Evolutionary conservation across 176 grass and related monocot genomes (phyloP), one percentile per base, ranked within the genome.

Genomic region (Secale cereale): DNA sequence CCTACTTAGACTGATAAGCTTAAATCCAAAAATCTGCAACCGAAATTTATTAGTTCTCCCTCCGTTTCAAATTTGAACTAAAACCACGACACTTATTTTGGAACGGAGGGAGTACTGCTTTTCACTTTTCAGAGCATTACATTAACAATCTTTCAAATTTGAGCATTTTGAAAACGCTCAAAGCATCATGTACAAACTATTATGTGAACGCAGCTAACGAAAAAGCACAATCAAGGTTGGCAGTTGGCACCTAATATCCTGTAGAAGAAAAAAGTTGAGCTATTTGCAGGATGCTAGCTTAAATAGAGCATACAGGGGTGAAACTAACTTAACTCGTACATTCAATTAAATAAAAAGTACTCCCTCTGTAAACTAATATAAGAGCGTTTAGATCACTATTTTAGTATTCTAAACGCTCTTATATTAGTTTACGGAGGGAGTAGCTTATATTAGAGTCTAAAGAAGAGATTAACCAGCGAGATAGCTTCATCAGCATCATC

Each of bases 401-500:
- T n/a, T n/a, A n/a, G n/a, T n/a, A n/a, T n/a, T n/a, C n/a, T n/a
- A n/a, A n/a, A n/a, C n/a, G n/a, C n/a, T n/a, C n/a, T n/a, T n/a
- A n/a, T n/a, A n/a, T n/a, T n/a, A n/a, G n/a, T n/a, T n/a, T n/a
- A n/a, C n/a, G n/a, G n/a, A n/a, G n/a, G n/a, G n/a, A n/a, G n/a
- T 77, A 78, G 54, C 7, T 78, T 78, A 64, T 64, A 66, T 16
- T 30, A 70, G 64, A 26, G 62, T 59, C 63, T 31, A 76, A 4
- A 66, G 36, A 73, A 85, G 67, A 74, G 37, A 60, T 80, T 77
- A 85, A 98, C 96, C 96, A 98, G 83, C 31, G 96, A 98, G 64
- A 98, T 98, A 70, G 95, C 95, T 93, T 98, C 93, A 54, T 98
- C 96, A 81, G 93, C 87, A 81, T 98, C 96, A 65, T 98, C 96